Conservation (phyloP, 768 basidiomycete genomes). For the Trametes maxima region DNA sequence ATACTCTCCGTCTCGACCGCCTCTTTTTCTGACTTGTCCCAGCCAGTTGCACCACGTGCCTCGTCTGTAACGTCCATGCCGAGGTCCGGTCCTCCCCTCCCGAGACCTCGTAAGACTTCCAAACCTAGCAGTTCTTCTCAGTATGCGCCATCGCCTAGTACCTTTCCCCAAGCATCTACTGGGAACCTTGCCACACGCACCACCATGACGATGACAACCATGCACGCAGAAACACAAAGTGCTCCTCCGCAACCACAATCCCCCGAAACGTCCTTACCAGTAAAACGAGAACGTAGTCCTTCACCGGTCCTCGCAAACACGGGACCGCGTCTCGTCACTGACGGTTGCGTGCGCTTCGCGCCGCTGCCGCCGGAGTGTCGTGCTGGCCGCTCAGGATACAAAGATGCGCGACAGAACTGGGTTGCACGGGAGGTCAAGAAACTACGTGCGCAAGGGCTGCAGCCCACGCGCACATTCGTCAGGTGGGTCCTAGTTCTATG, state of each 20-base stretch:
- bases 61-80: too few species aligned
- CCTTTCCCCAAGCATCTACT: too few species aligned
- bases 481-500: slow-evolving; percentile 6
- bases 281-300: slow-evolving; percentile 28
- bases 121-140: too few species aligned
- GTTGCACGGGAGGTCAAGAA: slow-evolving; percentile 10
- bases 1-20: too few species aligned
- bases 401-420: slow-evolving; percentile 18
- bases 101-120: too few species aligned
- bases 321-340: slow-evolving; percentile 7
- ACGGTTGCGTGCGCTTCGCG: slow-evolving; percentile 22
- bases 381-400: slow-evolving; percentile 2
- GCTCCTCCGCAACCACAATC: too few species aligned
- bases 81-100: too few species aligned
- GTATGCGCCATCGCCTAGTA: too few species aligned
- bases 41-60: too few species aligned
- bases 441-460: slow-evolving; percentile 13
- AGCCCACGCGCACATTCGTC: slow-evolving; percentile 19
- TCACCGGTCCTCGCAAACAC: slow-evolving; percentile 7
- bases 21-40: too few species aligned
- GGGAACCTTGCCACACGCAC: too few species aligned
- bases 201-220: too few species aligned
- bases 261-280: not conserved
- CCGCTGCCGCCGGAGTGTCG: slow-evolving; percentile 21
- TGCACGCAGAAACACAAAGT: not conserved